Evolutionary conservation across 257 asterid genomes (phyloP), one percentile per base, ranked within the genome.

Genomic region (Verbena officinalis): DNA sequence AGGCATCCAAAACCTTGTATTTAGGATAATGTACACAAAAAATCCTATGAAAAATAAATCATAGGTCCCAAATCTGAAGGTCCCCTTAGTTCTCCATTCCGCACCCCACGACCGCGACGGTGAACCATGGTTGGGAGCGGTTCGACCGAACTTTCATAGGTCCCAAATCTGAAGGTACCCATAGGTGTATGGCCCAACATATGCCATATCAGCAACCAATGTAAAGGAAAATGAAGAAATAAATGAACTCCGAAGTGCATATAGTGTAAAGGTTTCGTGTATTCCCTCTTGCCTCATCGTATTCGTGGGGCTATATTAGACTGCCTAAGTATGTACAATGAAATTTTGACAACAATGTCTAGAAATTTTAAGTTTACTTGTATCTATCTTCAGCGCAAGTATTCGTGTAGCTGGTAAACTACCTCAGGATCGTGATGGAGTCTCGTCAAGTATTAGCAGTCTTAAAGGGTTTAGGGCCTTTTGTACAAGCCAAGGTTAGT

Each of bases 401-500:
- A 74, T 70, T 71, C 65, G 24, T 45, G 73, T 87, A 70, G 87
- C 90, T 73, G 86, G 68, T 70, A 82, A 64, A 75, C n/a, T n/a
- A n/a, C 78, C 73, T 55, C 78, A 49, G 72, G 69, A 78, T 46
- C 67, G 54, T 60, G 75, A 62, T 59, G 85, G 74, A 66, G 60
- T 75, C 65, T 52, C 79, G 50, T 74, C 79, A 51, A 69, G 50
- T 74, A 54, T 65, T 71, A 78, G 80, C 69, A 70, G 65, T 46
- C 74, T 50, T 75, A 77, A 76, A 68, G 74, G 79, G 69, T 46
- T 78, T 89, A 86, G 83, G 82, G 79, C 87, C 13, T 73, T 69
- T 70, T 82, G 80, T 79, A 72, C 86, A 60, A 71, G 62, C 62
- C 73, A 76, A 89, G 93, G 92, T 89, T 83, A 74, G 93, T 82